Conservation (phyloP, 2,329 filamentous ascomycete genomes). For the Erysiphe neolycopersici region DNA sequence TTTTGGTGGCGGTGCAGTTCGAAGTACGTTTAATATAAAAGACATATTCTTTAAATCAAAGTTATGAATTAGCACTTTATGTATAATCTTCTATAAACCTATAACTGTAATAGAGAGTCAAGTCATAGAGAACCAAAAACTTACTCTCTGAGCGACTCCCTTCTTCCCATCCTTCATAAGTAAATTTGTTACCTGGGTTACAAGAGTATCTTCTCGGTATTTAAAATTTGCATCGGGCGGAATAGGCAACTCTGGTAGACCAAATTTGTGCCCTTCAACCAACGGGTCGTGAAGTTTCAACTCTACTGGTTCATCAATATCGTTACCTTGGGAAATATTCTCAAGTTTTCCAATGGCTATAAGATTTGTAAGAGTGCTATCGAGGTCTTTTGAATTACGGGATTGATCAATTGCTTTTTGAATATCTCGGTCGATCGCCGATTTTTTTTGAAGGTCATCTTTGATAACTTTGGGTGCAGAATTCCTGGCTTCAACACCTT, state of each 20-base stretch:
- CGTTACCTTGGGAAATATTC: slow-evolving; percentile 8
- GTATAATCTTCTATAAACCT: neutral
- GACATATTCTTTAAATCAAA: slow-evolving; percentile 42
- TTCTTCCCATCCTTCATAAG: slow-evolving; percentile 85
- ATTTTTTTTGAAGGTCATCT: slow-evolving; percentile 25
- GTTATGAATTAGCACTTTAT: neutral
- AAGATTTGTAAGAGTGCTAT: slow-evolving; percentile 7
- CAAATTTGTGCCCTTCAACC: slow-evolving; percentile 31
- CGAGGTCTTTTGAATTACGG: neutral
- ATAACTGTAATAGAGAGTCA: slow-evolving; percentile 1
- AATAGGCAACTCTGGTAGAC: slow-evolving; percentile 39
- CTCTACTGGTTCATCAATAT: slow-evolving; percentile 3
- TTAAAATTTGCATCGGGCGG: slow-evolving; percentile 37
- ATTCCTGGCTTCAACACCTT: slow-evolving; percentile 19
- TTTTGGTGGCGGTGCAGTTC: slow-evolving; percentile 56
- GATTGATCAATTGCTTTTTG: slow-evolving; percentile 24
- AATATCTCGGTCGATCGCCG: slow-evolving; percentile 30
- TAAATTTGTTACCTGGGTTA: slow-evolving; percentile 69
- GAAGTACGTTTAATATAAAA: slow-evolving; percentile 56
- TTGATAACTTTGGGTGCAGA: slow-evolving; percentile 27
- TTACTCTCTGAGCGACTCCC: slow-evolving; percentile 64
- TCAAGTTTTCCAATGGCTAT: slow-evolving; percentile 11
- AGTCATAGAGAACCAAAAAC: slow-evolving; percentile 6
- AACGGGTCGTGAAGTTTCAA: slow-evolving; percentile 3
- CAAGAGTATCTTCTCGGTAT: slow-evolving; percentile 59